phyloP scores from a whole-genome alignment of 306 rosid species.

The Biancaea sappan region DNA sequence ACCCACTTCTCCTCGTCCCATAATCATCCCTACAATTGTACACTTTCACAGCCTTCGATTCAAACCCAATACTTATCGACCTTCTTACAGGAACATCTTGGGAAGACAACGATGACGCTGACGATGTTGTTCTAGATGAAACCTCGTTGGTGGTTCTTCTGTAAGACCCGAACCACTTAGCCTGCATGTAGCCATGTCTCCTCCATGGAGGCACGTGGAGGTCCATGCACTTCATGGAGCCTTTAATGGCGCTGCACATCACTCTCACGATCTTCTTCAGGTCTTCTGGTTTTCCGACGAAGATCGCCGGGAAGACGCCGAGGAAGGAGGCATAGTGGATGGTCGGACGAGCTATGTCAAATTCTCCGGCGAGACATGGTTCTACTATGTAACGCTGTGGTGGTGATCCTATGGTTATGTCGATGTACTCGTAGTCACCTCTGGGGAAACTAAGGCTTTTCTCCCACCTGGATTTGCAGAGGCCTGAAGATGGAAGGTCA shows the following conservation, averaged over 20 bases:
- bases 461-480: constrained; percentile 86
- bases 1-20: constrained; percentile 34
- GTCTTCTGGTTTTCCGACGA: constrained; percentile 60
- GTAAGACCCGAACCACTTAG: constrained; percentile 79
- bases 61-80: constrained; percentile 42
- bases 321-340: constrained; percentile 49
- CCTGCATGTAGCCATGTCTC: constrained; percentile 66
- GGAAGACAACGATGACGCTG: too few species aligned
- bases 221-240: constrained; percentile 58
- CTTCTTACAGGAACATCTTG: constrained; percentile 26
- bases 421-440: constrained; percentile 72
- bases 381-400: constrained; percentile 73
- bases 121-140: constrained; percentile 8
- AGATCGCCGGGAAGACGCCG: constrained; percentile 56
- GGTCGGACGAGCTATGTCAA: constrained; percentile 83
- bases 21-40: constrained; percentile 40
- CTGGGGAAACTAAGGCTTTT: constrained; percentile 55
- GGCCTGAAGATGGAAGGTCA: too few species aligned
- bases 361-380: constrained; percentile 50
- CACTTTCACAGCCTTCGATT: constrained; percentile 26
- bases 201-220: constrained; percentile 86
- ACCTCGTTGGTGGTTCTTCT: constrained; percentile 61
- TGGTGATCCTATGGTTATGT: constrained; percentile 45
- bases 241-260: constrained; percentile 69
- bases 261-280: constrained; percentile 55